These are phyloP conservation scores for Irpex sp. DNA, from an alignment of 1,284 basidiomycete species.

Conservation along the genomic window DNA sequence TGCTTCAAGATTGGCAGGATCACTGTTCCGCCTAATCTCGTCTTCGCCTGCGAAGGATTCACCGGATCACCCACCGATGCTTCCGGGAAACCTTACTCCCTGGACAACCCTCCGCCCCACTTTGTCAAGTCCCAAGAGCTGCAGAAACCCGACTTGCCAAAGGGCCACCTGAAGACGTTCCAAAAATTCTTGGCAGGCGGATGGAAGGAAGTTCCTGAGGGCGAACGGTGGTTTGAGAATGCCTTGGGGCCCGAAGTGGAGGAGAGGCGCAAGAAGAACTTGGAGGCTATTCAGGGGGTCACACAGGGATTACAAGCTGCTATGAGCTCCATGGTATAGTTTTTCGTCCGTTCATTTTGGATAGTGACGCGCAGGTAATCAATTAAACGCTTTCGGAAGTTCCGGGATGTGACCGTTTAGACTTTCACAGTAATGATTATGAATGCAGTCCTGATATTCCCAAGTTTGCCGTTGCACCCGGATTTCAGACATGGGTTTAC, in stretches of 20 bases:
- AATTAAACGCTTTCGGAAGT: neutral
- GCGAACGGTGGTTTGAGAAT: slow-evolving; percentile 62
- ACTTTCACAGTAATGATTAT: neutral
- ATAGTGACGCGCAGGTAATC: neutral
- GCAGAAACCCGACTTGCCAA: slow-evolving; percentile 12
- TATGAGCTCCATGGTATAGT: slow-evolving; percentile 10
- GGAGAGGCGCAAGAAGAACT: slow-evolving; percentile 36
- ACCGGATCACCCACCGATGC: slow-evolving; percentile 25
- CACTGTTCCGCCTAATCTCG: slow-evolving; percentile 68
- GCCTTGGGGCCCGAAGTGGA: slow-evolving; percentile 51
- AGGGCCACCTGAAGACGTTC: slow-evolving; percentile 35
- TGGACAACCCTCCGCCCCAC: slow-evolving; percentile 47
- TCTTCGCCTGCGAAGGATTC: slow-evolving; percentile 54
- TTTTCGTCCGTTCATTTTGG: neutral
- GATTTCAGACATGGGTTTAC: neutral
- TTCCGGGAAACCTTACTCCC: slow-evolving; percentile 32
- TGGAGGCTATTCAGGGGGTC: slow-evolving; percentile 39
- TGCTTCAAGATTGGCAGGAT: slow-evolving; percentile 77
- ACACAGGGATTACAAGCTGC: slow-evolving; percentile 42
- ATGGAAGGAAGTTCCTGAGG: slow-evolving; percentile 53
- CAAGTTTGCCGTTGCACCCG: too few species aligned
- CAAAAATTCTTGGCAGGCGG: slow-evolving; percentile 46
- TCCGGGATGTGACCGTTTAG: neutral
- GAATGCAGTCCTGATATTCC: too few species aligned
- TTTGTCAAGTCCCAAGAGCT: slow-evolving; percentile 42